Evolutionary conservation across 768 basidiomycete genomes (phyloP), one percentile per base, ranked within the genome.

Genomic region (Collybiopsis confluens): DNA sequence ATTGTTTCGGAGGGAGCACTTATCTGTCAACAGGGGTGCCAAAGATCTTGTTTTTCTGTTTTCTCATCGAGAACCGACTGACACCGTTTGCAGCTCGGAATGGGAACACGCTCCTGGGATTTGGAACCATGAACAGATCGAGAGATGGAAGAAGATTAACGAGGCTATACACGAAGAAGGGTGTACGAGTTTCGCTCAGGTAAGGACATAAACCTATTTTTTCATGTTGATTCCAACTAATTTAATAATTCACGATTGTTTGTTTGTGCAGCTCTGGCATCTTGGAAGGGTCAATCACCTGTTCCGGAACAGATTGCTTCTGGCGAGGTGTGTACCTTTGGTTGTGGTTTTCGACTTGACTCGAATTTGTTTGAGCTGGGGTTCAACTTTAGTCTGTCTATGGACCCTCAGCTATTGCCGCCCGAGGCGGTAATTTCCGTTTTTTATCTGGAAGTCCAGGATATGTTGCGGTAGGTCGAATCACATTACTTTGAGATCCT

Each of bases 81-180:
- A n/a, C n/a, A n/a, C n/a, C n/a, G n/a, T n/a, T n/a, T n/a, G n/a
- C 42, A 69, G 69, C n/a, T 58, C 65, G 20, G 64, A 69, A 55
- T 70, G 68, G 68, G 61, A 59, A 9, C 58, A 66, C 33, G 68
- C 65, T 7, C 70, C 68, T 0, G 44, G 70, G 7, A 64, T 70
- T 11, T 72, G 68, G 66, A 62, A 53, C 54, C 49, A 65, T n/a
- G 68, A 65, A 21, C 67, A 71, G 43, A 52, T 65, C 5, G 52
- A 42, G 13, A 66, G 57, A 8, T 71, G 68, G 68, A 67, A 65
- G 57, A 59, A 60, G 47, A 52, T 75, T 47, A 68, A 60, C 11
- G 66, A 65, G 15, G 63, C 64, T 4, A 69, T 75, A 2, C 72
- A 73, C 57, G 60, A 56, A 10, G 67, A 65, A 54, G 69, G 68